Evolutionary conservation across 371 early-diverging fungal genomes (phyloP).

Genomic region (Circinella umbellata): DNA sequence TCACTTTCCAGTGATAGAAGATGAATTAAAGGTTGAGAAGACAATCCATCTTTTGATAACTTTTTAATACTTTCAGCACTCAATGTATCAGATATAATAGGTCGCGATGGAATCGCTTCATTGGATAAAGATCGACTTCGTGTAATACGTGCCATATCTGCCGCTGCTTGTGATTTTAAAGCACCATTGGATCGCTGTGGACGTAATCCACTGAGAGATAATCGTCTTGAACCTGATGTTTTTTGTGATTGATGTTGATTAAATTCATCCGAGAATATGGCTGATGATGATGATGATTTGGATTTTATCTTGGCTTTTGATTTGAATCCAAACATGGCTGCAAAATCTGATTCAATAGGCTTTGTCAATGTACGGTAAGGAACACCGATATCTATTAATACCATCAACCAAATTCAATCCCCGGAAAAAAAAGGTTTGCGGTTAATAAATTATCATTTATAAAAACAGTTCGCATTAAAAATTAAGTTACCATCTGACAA

Average conservation of each 20-base stretch:
- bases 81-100: conserved; percentile 12
- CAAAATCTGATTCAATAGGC: conserved; percentile 34
- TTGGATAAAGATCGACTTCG: conserved; percentile 22
- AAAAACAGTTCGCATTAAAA: no score
- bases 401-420: no score
- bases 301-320: conserved; percentile 9
- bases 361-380: conserved; percentile 43
- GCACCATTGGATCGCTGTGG: conserved; percentile 25
- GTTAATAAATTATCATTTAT: no score
- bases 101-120: conserved; percentile 11
- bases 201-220: conserved; percentile 27
- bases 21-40: conserved; percentile 29
- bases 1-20: conserved; percentile 33
- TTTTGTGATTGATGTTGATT: not conserved
- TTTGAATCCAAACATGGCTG: conserved; percentile 33
- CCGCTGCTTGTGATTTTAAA: conserved; percentile 7
- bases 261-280: not conserved
- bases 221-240: conserved; percentile 12
- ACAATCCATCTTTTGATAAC: conserved; percentile 18
- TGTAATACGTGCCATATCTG: conserved; percentile 13
- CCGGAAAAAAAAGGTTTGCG: no score
- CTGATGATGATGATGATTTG: not conserved
- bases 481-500: conserved; percentile 33
- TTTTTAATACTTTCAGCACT: conserved; percentile 20
- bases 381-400: conserved; percentile 33